These are phyloP conservation scores for Suillus discolor DNA, from an alignment of 768 basidiomycete species.

Conservation along the genomic window DNA sequence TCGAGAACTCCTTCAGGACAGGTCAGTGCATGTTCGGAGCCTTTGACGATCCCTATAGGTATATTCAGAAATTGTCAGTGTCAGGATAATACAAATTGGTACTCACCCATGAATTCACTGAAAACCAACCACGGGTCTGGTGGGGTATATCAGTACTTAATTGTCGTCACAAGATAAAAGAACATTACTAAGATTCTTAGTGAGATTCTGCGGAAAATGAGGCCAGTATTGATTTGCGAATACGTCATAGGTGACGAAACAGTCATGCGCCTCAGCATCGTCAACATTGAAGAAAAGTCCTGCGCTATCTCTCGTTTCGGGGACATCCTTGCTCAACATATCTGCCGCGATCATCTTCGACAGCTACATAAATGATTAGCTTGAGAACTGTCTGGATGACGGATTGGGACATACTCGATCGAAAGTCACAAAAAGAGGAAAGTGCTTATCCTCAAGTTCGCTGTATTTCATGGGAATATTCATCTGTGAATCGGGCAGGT, in stretches of 20 bases:
- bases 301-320: slow-evolving; percentile 8
- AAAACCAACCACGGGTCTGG: slow-evolving; percentile 65
- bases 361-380: slow-evolving; percentile 16
- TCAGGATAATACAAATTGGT: neutral
- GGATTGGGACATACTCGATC: slow-evolving; percentile 47
- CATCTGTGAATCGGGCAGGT: slow-evolving; percentile 36
- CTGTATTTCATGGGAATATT: slow-evolving; percentile 52
- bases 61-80: neutral
- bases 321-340: slow-evolving; percentile 14
- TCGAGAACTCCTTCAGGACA: slow-evolving; percentile 43
- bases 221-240: slow-evolving; percentile 62
- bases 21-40: slow-evolving; percentile 56
- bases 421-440: slow-evolving; percentile 71
- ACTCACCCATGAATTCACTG: slow-evolving; percentile 65
- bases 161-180: neutral
- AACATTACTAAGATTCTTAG: slow-evolving; percentile 53
- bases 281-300: slow-evolving; percentile 19
- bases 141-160: slow-evolving; percentile 1
- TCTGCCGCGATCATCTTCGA: slow-evolving; percentile 30
- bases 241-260: slow-evolving; percentile 44
- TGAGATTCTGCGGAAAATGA: slow-evolving; percentile 52
- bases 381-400: neutral
- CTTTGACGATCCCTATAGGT: slow-evolving; percentile 58
- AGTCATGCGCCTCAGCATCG: slow-evolving; percentile 22
- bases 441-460: slow-evolving; percentile 57